Evolutionary conservation across 2,329 filamentous ascomycete genomes (phyloP), one percentile per base, ranked within the genome.

Genomic region (Fusarium floridanum): DNA sequence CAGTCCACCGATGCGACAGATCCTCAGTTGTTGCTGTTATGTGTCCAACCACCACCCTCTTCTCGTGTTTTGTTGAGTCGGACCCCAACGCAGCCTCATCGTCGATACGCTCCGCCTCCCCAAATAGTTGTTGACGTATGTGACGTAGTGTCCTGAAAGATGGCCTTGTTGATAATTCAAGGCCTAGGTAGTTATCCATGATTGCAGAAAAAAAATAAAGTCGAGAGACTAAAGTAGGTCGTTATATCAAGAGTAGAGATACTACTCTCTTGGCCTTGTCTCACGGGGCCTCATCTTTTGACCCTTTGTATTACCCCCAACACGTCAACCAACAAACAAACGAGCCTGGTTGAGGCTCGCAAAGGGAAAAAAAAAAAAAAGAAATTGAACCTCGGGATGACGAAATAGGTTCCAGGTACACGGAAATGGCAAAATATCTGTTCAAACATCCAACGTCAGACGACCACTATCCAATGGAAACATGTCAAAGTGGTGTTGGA

Each of bases 81-180:
- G 66, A 11, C 17, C 20, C 37, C 1, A 37, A 14, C 17, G 50
- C 37, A n/a, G 9, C 34, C 24, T 60, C 63, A 10, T 71, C 53
- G 16, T 24, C 27, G 2, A 67, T 41, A 8, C 14, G 63, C 16
- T 45, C 34, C 50, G 53, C 10, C 24, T 71, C 32, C 7, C 59
- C 34, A 36, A 29, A 53, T 20, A 71, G n/a, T 24, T 61, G 64
- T 43, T 39, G 55, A n/a, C 45, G 63, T 11, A 71, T 16, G 4
- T n/a, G 45, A 34, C 48, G 53, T n/a, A 72, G n/a, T 2, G 55
- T 39, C 20, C 45, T 61, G 7, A 61, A 29, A 6, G 48, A 71
- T 8, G 39, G 4, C 62, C 67, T 67, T 16, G 10, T 60, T 20
- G 22, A 22, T 37, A 22, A 39, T 50, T 55, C n/a, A 17, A 17